Base-by-base conservation (phyloP, 192 early-diverging fungal genomes). In the Linnemannia schmuckeri region DNA sequence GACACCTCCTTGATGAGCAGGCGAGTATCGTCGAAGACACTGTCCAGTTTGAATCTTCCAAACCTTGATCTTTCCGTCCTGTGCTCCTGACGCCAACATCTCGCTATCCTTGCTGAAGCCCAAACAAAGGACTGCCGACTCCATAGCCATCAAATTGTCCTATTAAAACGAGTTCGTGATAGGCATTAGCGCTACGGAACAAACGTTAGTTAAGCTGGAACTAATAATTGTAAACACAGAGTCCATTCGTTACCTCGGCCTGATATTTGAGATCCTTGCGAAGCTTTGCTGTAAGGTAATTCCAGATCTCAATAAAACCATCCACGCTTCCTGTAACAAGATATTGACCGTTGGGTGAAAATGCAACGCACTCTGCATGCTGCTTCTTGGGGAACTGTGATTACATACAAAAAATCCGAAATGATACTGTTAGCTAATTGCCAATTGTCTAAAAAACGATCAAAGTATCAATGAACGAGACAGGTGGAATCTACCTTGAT, bases 261-360 rank as follows among this genome's bases (percentile, higher is more conserved):
- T 99, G 98, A 87, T 98, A 99, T 75, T 94, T 92, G 35, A 99
- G 89, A 89, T 98, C 97, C 72, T 90, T 94, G 42, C 97, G 89
- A 30, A 97, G 90, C 82, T 98, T 99, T 2, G 97, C 97, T 1
- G 97, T 98, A 75, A 96, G 90, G 75, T 94, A 95, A 78, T 98
- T 97, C 97, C 97, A 99, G 20, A 99, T 85, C 89, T 99, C 98
- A 81, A 99, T 96, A 87, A 98, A 97, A 3, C 98, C 98, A 90
- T 99, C 98, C 49, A 93, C 89, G 70, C 94, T 95, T 38, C 98
- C 98, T 30, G 97, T 98, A 9, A 91, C 97, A 24, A 99, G 83
- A 52, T 91, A 95, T 68, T 95, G 94, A 12, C 97, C 96, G 75
- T 96, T 94, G 5, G 95, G 93, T 0, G 97, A 97, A 82, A 99